phyloP scores from a whole-genome alignment of 305 asterid species.

The Solanum hybrid region DNA sequence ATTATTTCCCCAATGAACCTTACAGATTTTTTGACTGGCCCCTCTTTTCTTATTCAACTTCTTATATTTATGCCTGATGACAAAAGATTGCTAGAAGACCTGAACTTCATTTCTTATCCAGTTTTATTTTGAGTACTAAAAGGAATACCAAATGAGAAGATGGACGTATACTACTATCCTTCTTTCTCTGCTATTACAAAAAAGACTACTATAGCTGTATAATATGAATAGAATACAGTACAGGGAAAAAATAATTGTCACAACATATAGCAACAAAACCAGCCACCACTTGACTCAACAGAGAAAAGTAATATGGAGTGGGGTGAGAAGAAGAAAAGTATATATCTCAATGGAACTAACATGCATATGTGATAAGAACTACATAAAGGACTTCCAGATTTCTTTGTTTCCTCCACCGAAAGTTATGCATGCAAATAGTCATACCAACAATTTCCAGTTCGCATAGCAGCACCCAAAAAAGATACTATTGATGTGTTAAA shows the following conservation, averaged over 20 bases:
- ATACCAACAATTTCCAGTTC: not conserved
- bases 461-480: not conserved
- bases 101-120: not conserved
- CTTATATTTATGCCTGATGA: not conserved
- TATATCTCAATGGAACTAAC: not conserved
- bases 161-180: not conserved
- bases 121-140: not conserved
- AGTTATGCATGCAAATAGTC: not conserved
- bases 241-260: not conserved
- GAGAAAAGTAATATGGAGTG: not conserved
- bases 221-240: not conserved
- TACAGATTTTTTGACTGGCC: not conserved
- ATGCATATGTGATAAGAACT: not conserved
- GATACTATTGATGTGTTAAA: not conserved
- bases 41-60: not conserved
- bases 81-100: not conserved
- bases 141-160: not conserved
- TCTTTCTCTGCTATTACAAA: not conserved
- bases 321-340: not conserved
- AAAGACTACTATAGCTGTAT: not conserved
- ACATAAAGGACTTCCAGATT: not conserved
- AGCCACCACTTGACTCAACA: not conserved
- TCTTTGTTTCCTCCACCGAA: not conserved
- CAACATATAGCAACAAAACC: not conserved
- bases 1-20: not conserved